A percentile compares a stretch with the other conserved stretches of the same genome.
Conservation (phyloP, 1,139 yeast genomes). For the Magnusiomyces magnusii region DNA sequence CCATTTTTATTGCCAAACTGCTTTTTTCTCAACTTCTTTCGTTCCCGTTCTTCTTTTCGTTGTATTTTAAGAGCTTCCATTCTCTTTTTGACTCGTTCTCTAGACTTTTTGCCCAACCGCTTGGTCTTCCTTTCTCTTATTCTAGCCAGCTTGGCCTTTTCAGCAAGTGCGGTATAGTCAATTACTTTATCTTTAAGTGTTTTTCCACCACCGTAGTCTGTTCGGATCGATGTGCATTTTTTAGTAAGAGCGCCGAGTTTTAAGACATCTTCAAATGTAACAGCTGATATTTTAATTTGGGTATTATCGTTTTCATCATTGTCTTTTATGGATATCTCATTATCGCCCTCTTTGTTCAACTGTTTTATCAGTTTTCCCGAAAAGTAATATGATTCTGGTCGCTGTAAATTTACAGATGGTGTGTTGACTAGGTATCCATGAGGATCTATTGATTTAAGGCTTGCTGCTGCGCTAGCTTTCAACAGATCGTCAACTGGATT, state of each 20-base stretch:
- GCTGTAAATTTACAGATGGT: constrained; percentile 4
- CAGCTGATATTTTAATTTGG: background rate
- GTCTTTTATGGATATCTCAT: background rate
- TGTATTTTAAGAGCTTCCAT: background rate
- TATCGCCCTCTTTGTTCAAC: background rate
- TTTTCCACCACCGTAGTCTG: background rate
- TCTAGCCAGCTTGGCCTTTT: constrained; percentile 17
- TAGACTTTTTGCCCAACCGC: constrained; percentile 31
- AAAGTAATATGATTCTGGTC: constrained; percentile 28
- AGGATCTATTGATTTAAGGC: background rate
- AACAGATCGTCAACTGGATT: constrained; percentile 7
- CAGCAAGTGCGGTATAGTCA: constrained; percentile 25
- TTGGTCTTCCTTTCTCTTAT: constrained; percentile 17
- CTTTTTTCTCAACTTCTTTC: background rate
- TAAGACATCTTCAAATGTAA: constrained; percentile 1
- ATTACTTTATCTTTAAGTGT: constrained; percentile 19
- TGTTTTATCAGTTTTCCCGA: background rate
- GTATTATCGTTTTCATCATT: background rate
- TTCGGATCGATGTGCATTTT: background rate
- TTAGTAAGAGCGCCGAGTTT: background rate
- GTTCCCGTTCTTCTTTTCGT: constrained; percentile 1
- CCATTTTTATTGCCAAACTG: background rate
- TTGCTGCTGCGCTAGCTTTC: background rate
- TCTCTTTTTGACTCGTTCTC: constrained; percentile 17
- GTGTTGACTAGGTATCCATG: background rate